Base-by-base conservation (phyloP, 2,329 filamentous ascomycete species). In the Talaromyces sp. region DNA sequence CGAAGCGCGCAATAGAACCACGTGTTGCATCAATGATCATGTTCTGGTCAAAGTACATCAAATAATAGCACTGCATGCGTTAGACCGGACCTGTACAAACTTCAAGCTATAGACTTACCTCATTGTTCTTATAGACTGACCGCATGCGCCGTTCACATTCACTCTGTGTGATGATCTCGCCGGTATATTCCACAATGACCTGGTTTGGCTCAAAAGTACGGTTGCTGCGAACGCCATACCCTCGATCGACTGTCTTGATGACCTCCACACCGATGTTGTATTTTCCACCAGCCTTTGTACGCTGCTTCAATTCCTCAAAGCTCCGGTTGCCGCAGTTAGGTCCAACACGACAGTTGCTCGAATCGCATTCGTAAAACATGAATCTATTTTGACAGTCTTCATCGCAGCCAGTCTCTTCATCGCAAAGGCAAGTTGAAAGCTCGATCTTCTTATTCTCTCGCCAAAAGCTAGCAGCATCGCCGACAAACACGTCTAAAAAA, bases 1-100 rank as follows among this genome's bases (percentile, higher is more conserved):
- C 93, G 77, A 99, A 99, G 64, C 95, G 91, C 73, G 95, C 94
- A 78, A 98, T 96, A 70, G 92, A 96, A 72, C 95, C 95, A 64
- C 92, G 92, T 31, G 93, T 97, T 38, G 94, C 95, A 80, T 99
- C 95, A 69, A 99, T 96, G 72, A 98, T 96, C 88, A 98, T 95
- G 78, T 96, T 95, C 77, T 97, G 93, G 75, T 98, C 93, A 75
- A 98, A 97, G 64, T 92, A 93, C 95, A 99, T 99, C 59, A 99
- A 83, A 77, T 99, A 99, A 78, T 97, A 98, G 79, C 93, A 97
- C 91, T 97, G 72, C 49, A 61, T 31, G 47, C 70, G 45, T 69
- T 63, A 58, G 54, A 6, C 38, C n/a, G 29, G 11, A 19, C 7
- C 15, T 58, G 19, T 43, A 13, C 27, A 17, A 36, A 38, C 19